phyloP scores from a whole-genome alignment of 129 eudicot species.

The Pulicaria dysenterica region DNA sequence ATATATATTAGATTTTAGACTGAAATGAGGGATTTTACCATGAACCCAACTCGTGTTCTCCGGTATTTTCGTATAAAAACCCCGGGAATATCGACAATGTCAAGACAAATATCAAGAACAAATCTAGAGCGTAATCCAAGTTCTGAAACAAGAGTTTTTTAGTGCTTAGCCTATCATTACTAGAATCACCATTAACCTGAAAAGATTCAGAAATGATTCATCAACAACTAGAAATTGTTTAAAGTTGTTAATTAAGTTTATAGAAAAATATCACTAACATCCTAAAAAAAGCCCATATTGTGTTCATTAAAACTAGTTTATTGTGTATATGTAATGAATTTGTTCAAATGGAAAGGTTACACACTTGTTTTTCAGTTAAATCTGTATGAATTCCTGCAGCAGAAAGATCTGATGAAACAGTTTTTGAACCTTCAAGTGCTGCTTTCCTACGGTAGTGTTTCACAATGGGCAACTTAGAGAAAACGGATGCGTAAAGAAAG shows the following conservation, averaged over 20 bases:
- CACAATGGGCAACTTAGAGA: slow-evolving; percentile 64
- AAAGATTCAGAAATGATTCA: slow-evolving; percentile 14
- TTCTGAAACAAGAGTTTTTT: slow-evolving; percentile 55
- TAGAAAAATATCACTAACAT: too few species aligned
- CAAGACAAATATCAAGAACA: slow-evolving; percentile 56
- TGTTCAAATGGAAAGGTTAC: background rate
- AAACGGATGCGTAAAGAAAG: slow-evolving; percentile 58
- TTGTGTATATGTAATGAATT: background rate
- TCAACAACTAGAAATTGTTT: background rate
- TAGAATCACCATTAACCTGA: slow-evolving; percentile 44
- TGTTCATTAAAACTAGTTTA: too few species aligned
- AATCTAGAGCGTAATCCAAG: slow-evolving; percentile 58
- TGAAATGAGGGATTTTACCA: slow-evolving; percentile 42
- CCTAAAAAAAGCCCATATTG: too few species aligned
- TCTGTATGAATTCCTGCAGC: slow-evolving; percentile 67
- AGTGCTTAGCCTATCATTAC: slow-evolving; percentile 48
- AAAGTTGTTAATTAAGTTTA: too few species aligned
- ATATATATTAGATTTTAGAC: too few species aligned
- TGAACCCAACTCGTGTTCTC: slow-evolving; percentile 60
- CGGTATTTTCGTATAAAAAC: slow-evolving; percentile 76
- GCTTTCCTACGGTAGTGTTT: slow-evolving; percentile 68
- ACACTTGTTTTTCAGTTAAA: slow-evolving; percentile 30
- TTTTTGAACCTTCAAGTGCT: slow-evolving; percentile 74
- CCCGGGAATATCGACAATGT: slow-evolving; percentile 82
- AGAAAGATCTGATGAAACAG: slow-evolving; percentile 72